phyloP scores from a whole-genome alignment of 257 asterid species.

The Solanum raphanifolium region DNA sequence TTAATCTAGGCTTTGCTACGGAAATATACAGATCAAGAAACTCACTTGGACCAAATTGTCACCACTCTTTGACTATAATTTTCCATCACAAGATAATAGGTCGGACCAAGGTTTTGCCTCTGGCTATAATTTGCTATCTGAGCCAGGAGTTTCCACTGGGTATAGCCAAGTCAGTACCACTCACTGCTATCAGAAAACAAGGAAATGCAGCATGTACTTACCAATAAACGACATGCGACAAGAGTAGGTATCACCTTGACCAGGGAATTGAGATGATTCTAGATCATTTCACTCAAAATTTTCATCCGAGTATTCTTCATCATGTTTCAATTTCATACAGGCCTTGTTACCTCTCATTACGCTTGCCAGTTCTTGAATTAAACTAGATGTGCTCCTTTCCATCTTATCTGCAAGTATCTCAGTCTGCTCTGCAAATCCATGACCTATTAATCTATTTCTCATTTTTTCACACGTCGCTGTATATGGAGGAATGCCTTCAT shows the following conservation, averaged over 20 bases:
- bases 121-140: neutral
- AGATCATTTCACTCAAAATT: neutral
- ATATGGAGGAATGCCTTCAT: conserved; percentile 85
- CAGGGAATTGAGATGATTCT: neutral
- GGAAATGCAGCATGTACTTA: neutral
- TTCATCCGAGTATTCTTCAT: conserved; percentile 42
- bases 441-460: conserved; percentile 63
- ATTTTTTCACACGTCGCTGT: conserved; percentile 42
- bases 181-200: neutral
- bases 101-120: neutral
- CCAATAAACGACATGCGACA: neutral
- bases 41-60: neutral
- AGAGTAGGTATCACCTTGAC: neutral
- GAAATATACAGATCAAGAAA: neutral
- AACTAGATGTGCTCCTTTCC: conserved; percentile 58
- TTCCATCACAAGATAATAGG: neutral
- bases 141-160: neutral
- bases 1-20: neutral
- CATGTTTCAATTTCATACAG: conserved; percentile 10
- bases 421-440: conserved; percentile 50
- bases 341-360: conserved; percentile 51
- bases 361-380: conserved; percentile 44
- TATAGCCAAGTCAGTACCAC: neutral
- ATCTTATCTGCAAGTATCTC: conserved; percentile 78
- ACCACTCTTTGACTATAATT: neutral